Evolutionary conservation across 1,139 yeast genomes (phyloP), one percentile per base, ranked within the genome.

Genomic region (Saccharomyces hybrid): DNA sequence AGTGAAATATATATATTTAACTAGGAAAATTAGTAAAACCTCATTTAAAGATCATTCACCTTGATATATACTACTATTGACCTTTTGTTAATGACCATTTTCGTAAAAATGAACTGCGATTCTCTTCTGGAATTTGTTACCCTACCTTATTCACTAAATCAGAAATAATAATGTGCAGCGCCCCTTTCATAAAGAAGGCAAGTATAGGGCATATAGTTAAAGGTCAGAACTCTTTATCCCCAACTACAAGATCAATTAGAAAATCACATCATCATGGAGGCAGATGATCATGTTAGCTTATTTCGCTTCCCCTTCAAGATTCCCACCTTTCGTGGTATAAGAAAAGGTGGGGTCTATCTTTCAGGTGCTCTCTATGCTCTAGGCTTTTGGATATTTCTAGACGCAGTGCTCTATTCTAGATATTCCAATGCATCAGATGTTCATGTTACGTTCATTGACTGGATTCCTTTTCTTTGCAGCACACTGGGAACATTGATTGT

Each of bases 391-490:
- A 75, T 85, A 41, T 82, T 93, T 71, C 72, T 93, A 41, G 99
- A 93, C 71, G 88, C 96, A 0, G 90, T 96, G 3, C 79, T 93
- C 46, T 93, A 81, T 71, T 86, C 96, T 47, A 85, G 84, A 60
- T 85, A 90, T 26, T 85, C 84, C 54, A 91, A 93, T 73, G 96
- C 93, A 0, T 85, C 96, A 1, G 76, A 77, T 47, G 88, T 89
- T 5, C 98, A 93, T 68, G 88, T 93, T 34, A 84, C 95, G 4
- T 87, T 93, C 67, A 83, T 86, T 44, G 99, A 93, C 72, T 93
- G 99, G 99, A 82, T 93, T 53, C 99, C 99, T 5, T 84, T 87
- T 60, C 79, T 93, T 28, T 86, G 96, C 61, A 85, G 96, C 4
- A 82, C 95, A 0, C 71, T 89, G 49, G 99, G 99, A 6, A 91